These are phyloP conservation scores for Vaccinium corymbosum DNA, from an alignment of 148 eudicot genomes.

Conservation along the genomic window DNA sequence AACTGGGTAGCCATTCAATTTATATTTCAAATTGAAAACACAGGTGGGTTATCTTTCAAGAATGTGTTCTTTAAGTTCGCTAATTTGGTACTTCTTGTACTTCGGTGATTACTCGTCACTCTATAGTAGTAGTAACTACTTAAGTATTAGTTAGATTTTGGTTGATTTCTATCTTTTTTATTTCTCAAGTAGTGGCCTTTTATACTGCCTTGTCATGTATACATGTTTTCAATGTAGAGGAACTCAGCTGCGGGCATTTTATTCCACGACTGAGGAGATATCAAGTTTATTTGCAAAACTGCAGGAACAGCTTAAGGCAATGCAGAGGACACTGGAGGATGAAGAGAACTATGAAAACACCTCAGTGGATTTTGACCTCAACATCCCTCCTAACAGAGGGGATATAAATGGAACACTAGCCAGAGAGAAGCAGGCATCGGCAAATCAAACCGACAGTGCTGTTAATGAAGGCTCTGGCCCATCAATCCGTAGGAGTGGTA, in stretches of 20 bases:
- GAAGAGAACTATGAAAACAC: conserved; percentile 73
- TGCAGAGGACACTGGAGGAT: conserved; percentile 93
- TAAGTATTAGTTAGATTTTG: not conserved
- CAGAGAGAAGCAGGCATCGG: conserved; percentile 33
- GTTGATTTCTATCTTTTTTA: not conserved
- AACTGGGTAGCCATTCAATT: not conserved
- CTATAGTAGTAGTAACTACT: not conserved
- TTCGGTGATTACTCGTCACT: not conserved
- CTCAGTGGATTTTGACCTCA: conserved; percentile 53
- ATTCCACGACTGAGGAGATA: conserved; percentile 93
- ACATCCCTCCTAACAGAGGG: conserved; percentile 24
- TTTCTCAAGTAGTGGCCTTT: conserved; percentile 4
- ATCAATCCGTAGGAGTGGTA: conserved; percentile 32
- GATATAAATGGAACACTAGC: conserved; percentile 22
- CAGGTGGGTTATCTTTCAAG: not conserved
- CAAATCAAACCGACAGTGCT: conserved; percentile 27
- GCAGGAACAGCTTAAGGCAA: conserved; percentile 89
- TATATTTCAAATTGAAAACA: not conserved
- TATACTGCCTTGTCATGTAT: conserved; percentile 12
- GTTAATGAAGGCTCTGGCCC: conserved; percentile 32
- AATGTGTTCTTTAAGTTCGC: not conserved
- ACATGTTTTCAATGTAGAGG: conserved; percentile 47
- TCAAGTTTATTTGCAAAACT: conserved; percentile 67
- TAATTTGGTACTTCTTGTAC: not conserved
- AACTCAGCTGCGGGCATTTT: conserved; percentile 92